Evolutionary conservation across 768 basidiomycete species (phyloP), one percentile per base, ranked within the genome.

Genomic region (Calocera cornea): DNA sequence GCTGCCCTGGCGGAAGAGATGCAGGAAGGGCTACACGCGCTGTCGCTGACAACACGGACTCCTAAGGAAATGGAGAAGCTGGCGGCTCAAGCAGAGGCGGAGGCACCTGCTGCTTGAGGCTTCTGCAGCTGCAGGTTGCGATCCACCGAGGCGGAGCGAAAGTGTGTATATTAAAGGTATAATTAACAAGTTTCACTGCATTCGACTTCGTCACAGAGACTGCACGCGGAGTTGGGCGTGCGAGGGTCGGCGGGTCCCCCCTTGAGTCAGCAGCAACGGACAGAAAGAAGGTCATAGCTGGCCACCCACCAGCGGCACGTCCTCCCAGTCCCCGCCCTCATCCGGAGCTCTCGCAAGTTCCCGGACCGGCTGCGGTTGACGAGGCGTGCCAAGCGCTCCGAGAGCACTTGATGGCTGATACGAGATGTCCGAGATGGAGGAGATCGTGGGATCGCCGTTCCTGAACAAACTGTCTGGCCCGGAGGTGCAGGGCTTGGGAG

Each of bases 1-100:
- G 80, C 83, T 7, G 84, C 86, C 1, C 79, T 93, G 34, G 81
- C 86, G 22, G 86, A 87, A 34, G 89, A 93, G 74, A 78, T 93
- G 54, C 74, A 82, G 29, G 79, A 81, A 67, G 90, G 90, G 2
- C 75, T 93, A 34, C 91, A 93, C 72, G 86, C 91, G 0, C 78
- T 93, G 44, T 88, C 88, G 17, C 76, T 93, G 72, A 84, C 84
- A 67, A 89, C 90, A 17, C 86, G 83, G 76, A 90, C 90, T 10
- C 78, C 81, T 64, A 81, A 82, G 68, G 91, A 85, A 70, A 63
- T 29, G 54, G 41, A 65, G 64, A 44, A 27, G 64, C 33, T 40
- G 29, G 64, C n/a, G 8, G 31, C 17, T 8, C 64, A 65, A n/a
- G 54, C 31, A 19, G 54, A 33, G 27, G 54, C 31, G 7, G 14